Evolutionary conservation across 2,329 filamentous ascomycete species (phyloP), one percentile per base, ranked within the genome.

Genomic region (Aspergillus japonicus): DNA sequence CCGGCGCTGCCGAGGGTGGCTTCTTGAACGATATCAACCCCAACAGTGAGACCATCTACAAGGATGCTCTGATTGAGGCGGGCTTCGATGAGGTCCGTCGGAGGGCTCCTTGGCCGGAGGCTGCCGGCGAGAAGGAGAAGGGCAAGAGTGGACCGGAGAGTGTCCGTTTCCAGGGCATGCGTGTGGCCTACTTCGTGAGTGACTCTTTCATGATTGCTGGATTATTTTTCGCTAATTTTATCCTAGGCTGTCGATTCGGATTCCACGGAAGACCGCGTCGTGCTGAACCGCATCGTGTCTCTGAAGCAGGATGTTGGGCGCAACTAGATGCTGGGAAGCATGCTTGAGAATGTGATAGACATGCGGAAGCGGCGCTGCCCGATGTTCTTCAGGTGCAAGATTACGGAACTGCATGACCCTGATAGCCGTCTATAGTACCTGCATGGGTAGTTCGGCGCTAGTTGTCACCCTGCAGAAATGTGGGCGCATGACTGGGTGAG

Each of bases 271-370:
- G 90, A 91, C n/a, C 91, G 89, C 75, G 82, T 96, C 65, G 85
- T 98, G 51, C 79, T 98, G 31, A 98, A 98, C 79, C 85, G 92
- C 54, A 97, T 98, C 70, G 93, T 98, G 23, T 91, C 89, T 51
- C 77, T 97, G 71, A 96, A 96, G 80, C 93, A 96, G 60, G 66
- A 67, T 42, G 58, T 59, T 4, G 61, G 64, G 52, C 12, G 44
- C 50, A 35, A 48, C 31, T 55, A 7, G 19, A 16, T 24, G 12
- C 21, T 33, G 42, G 26, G 2, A 31, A 1, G 26, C 35, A 4
- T 4, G 7, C 47, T 44, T 5, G 29, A 19, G 12, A 26, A n/a
- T 7, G 39, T 47, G 29, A 29, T 31, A 26, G 19, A 48, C 44
- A 26, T 49, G 49, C 24, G 29, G 48, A 14, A 50, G 48, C 23